Evolutionary conservation across 1,139 yeast genomes (phyloP).

Genomic region (Protomyces gravidus): DNA sequence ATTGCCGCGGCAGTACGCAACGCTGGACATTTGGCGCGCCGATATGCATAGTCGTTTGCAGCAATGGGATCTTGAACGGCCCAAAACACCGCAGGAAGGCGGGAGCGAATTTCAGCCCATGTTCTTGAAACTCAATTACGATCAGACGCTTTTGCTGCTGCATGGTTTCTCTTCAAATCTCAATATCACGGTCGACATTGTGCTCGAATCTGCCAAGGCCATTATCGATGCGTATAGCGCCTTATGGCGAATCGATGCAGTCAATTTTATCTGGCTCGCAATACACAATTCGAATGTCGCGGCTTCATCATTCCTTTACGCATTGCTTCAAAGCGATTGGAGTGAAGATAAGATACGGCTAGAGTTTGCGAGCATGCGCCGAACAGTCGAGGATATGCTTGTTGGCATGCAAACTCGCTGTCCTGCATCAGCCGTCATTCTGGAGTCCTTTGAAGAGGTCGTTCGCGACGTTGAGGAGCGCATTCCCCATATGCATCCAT

Average conservation of each 20-base stretch:
- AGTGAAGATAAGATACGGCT: not conserved
- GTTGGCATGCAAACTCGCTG: slow-evolving; percentile 23
- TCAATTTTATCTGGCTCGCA: slow-evolving; percentile 91
- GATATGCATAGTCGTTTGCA: slow-evolving; percentile 53
- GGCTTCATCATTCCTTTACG: slow-evolving; percentile 38
- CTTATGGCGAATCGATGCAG: slow-evolving; percentile 52
- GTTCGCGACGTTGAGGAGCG: slow-evolving; percentile 11
- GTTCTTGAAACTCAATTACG: slow-evolving; percentile 68
- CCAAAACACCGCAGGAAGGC: slow-evolving; percentile 56
- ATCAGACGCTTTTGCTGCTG: slow-evolving; percentile 66
- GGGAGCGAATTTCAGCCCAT: slow-evolving; percentile 69
- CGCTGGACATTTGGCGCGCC: slow-evolving; percentile 56
- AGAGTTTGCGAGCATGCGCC: slow-evolving; percentile 4
- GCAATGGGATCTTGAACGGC: slow-evolving; percentile 58
- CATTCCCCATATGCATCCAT: not conserved
- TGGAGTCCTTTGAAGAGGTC: slow-evolving; percentile 10
- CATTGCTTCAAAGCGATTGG: slow-evolving; percentile 5
- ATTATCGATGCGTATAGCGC: slow-evolving; percentile 61
- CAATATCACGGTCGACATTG: slow-evolving; percentile 51
- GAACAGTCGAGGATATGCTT: slow-evolving; percentile 10
- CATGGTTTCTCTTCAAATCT: slow-evolving; percentile 75
- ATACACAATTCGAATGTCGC: slow-evolving; percentile 86
- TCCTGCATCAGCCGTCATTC: slow-evolving; percentile 19
- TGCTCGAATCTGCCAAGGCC: slow-evolving; percentile 61
- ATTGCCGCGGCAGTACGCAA: slow-evolving; percentile 59